phyloP scores from a whole-genome alignment of 1,284 basidiomycete species.

The Pseudozyma hubeiensis region DNA sequence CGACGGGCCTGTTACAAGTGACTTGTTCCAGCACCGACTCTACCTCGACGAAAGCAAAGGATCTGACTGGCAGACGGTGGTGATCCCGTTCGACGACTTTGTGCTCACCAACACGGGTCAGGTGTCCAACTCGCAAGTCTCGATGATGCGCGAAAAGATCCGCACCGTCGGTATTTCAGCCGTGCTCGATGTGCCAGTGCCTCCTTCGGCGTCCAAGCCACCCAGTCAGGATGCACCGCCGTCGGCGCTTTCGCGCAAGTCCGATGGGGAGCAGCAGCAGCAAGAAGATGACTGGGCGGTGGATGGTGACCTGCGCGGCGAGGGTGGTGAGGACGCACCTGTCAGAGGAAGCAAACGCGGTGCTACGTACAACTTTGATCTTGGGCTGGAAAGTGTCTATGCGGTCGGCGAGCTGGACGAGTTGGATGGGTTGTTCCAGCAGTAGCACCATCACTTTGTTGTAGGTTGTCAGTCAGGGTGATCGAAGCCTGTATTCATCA shows the following conservation, averaged over 20 bases:
- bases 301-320: conserved; percentile 26
- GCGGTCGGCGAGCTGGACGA: conserved; percentile 58
- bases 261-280: background rate
- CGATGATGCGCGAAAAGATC: conserved; percentile 80
- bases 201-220: conserved; percentile 32
- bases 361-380: conserved; percentile 69
- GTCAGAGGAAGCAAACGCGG: conserved; percentile 56
- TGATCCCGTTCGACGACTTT: conserved; percentile 83
- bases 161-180: conserved; percentile 82
- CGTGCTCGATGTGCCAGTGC: conserved; percentile 56
- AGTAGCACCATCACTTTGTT: background rate
- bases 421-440: conserved; percentile 47
- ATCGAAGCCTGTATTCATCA: no score
- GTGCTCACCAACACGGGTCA: conserved; percentile 85
- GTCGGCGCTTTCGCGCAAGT: conserved; percentile 19
- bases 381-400: conserved; percentile 69
- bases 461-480: background rate
- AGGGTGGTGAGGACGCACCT: conserved; percentile 2
- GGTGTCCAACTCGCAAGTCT: conserved; percentile 75
- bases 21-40: conserved; percentile 89
- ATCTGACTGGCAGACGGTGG: conserved; percentile 82
- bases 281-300: conserved; percentile 37
- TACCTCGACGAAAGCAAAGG: conserved; percentile 79
- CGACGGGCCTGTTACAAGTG: conserved; percentile 74
- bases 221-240: conserved; percentile 37